phyloP scores from a whole-genome alignment of 129 eudicot genomes.

The Heracleum sosnowskyi region DNA sequence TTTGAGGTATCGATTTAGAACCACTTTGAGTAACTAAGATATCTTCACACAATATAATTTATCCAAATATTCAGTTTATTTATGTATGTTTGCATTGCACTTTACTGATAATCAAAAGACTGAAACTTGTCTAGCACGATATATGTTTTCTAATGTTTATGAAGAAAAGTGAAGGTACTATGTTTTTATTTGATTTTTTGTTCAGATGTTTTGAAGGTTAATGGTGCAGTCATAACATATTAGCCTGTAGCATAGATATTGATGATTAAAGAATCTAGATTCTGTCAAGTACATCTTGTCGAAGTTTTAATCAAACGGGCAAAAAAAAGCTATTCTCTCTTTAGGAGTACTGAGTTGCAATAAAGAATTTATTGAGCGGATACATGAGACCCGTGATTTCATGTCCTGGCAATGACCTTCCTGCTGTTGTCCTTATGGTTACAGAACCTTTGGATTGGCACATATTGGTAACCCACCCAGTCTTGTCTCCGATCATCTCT shows the following conservation, averaged over 20 bases:
- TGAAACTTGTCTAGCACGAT: too few species aligned
- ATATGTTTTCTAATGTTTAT: too few species aligned
- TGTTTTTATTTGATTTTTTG: not conserved
- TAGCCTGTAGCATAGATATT: too few species aligned
- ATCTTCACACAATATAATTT: too few species aligned
- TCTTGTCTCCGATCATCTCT: slow-evolving; percentile 49
- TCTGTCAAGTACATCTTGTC: not conserved
- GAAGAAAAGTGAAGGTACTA: not conserved
- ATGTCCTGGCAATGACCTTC: slow-evolving; percentile 56
- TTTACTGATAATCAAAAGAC: too few species aligned
- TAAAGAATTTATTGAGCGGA: slow-evolving; percentile 31
- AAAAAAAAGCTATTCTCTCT: not conserved
- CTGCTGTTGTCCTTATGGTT: slow-evolving; percentile 53
- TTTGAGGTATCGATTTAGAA: too few species aligned
- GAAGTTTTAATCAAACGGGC: not conserved
- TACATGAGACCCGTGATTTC: slow-evolving; percentile 34
- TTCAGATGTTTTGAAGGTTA: not conserved
- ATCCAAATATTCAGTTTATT: too few species aligned
- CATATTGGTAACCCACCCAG: slow-evolving; percentile 47
- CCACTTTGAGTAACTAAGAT: too few species aligned
- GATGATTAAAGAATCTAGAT: not conserved
- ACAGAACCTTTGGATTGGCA: slow-evolving; percentile 80
- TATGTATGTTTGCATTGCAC: too few species aligned
- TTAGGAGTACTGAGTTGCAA: not conserved
- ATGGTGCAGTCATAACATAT: not conserved